These are phyloP conservation scores for Candida cerambycidarum DNA, from an alignment of 805 yeast genomes.

Conservation along the genomic window DNA sequence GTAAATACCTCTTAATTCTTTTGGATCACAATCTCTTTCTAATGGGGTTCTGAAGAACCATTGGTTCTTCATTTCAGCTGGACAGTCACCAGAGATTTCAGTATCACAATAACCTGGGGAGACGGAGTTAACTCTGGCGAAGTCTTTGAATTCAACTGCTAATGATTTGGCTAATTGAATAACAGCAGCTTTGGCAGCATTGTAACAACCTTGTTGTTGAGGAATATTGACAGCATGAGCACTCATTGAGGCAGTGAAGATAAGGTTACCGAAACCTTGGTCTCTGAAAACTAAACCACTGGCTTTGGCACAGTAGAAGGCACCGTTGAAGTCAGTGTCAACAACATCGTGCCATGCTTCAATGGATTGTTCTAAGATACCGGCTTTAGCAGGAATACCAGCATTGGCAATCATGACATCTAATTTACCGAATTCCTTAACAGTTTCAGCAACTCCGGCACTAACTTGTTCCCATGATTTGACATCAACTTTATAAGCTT, in stretches of 20 bases:
- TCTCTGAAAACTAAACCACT: conserved; percentile 70
- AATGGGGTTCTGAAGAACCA: conserved; percentile 54
- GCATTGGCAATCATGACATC: conserved; percentile 49
- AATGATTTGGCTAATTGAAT: conserved; percentile 72
- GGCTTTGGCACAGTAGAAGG: conserved; percentile 73
- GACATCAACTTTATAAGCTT: conserved; percentile 35
- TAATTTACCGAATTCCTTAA: conserved; percentile 35
- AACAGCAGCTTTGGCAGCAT: conserved; percentile 83
- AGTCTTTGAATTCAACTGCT: conserved; percentile 83
- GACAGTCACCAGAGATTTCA: conserved; percentile 49
- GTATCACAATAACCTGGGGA: conserved; percentile 87
- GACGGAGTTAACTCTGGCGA: conserved; percentile 77
- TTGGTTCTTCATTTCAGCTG: conserved; percentile 31
- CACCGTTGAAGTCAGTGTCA: conserved; percentile 74
- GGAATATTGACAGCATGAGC: conserved; percentile 86
- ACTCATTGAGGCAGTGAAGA: conserved; percentile 86
- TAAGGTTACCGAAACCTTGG: conserved; percentile 73
- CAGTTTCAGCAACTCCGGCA: conserved; percentile 27
- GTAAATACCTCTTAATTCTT: conserved; percentile 80
- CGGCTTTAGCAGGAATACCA: conserved; percentile 46
- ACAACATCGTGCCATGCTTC: conserved; percentile 71
- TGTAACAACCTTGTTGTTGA: conserved; percentile 81
- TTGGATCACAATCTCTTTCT: conserved; percentile 72
- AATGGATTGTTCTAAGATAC: conserved; percentile 43
- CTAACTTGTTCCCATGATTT: conserved; percentile 38